Evolutionary conservation across 257 asterid species (phyloP).

Genomic region (Cordia subcordata): DNA sequence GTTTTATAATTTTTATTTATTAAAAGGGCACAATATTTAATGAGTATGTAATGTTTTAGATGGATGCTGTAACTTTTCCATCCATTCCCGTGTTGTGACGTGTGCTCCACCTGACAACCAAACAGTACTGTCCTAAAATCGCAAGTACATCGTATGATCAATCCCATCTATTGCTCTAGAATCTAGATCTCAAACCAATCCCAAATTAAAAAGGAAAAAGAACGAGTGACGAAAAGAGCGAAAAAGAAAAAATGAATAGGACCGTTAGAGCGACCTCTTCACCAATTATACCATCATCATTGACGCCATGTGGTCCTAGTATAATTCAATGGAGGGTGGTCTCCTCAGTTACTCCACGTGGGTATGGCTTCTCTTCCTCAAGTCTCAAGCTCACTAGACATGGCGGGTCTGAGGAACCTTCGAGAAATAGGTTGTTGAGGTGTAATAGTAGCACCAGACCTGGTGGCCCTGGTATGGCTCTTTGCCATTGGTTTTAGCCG

Average conservation of each 20-base stretch:
- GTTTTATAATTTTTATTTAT: no score
- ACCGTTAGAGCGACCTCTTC: conserved; percentile 10
- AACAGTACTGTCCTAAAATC: no score
- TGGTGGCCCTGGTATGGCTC: conserved; percentile 31
- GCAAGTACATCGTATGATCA: not conserved
- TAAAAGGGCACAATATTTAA: no score
- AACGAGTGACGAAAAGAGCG: not conserved
- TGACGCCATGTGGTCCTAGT: conserved; percentile 14
- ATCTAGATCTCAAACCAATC: not conserved
- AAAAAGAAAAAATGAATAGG: conserved; percentile 24
- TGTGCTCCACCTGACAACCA: no score
- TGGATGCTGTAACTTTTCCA: no score
- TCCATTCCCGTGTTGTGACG: no score
- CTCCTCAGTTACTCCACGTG: conserved; percentile 10
- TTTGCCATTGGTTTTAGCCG: not conserved
- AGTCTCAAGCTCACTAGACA: conserved; percentile 14
- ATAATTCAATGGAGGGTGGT: conserved; percentile 7
- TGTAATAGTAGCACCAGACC: conserved; percentile 24
- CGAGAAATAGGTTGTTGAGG: conserved; percentile 28
- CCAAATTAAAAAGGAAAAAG: not conserved
- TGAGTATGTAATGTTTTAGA: no score
- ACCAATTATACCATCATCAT: conserved; percentile 11
- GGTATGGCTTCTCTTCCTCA: conserved; percentile 12
- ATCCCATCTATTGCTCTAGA: not conserved
- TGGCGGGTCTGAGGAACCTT: conserved; percentile 11